phyloP scores from a whole-genome alignment of 176 grass and related monocot species.

The Raddia distichophylla region DNA sequence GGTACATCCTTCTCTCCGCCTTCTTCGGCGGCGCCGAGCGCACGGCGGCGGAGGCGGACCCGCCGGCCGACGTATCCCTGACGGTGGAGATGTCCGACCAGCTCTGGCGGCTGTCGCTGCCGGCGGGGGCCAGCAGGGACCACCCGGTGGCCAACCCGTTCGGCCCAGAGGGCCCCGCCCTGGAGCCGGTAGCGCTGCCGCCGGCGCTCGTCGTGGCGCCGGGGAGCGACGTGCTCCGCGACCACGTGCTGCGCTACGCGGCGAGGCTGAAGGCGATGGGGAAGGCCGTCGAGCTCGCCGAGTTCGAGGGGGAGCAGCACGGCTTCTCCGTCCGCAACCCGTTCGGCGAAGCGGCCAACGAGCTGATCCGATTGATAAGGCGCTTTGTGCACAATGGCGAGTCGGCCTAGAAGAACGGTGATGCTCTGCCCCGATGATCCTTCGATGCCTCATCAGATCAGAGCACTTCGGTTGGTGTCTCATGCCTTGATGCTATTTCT shows the following conservation, averaged over 20 bases:
- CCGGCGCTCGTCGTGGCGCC: conserved; percentile 61
- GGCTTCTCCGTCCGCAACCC: conserved; percentile 52
- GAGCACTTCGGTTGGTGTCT: background rate
- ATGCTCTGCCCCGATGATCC: background rate
- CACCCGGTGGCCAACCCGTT: conserved; percentile 68
- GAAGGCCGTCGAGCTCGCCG: conserved; percentile 55
- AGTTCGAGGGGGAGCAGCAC: conserved; percentile 54
- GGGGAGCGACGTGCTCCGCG: conserved; percentile 45
- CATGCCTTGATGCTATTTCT: background rate
- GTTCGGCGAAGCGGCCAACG: conserved; percentile 41
- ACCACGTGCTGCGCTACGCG: conserved; percentile 57
- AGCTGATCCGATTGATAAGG: conserved; percentile 48
- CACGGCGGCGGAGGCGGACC: conserved; percentile 44
- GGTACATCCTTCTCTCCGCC: conserved; percentile 48
- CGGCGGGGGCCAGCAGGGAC: conserved; percentile 47
- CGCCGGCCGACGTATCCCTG: conserved; percentile 38
- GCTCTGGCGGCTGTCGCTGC: conserved; percentile 66
- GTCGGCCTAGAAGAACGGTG: background rate
- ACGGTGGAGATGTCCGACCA: conserved; percentile 44
- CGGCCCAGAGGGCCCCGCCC: conserved; percentile 31
- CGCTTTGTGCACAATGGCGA: conserved; percentile 34
- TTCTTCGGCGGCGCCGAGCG: conserved; percentile 49
- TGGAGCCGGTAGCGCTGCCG: conserved; percentile 35
- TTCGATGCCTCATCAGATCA: background rate
- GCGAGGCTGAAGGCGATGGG: conserved; percentile 48